These are phyloP conservation scores for Poa annua DNA, from an alignment of 176 grass and related monocot species.

Conservation along the genomic window DNA sequence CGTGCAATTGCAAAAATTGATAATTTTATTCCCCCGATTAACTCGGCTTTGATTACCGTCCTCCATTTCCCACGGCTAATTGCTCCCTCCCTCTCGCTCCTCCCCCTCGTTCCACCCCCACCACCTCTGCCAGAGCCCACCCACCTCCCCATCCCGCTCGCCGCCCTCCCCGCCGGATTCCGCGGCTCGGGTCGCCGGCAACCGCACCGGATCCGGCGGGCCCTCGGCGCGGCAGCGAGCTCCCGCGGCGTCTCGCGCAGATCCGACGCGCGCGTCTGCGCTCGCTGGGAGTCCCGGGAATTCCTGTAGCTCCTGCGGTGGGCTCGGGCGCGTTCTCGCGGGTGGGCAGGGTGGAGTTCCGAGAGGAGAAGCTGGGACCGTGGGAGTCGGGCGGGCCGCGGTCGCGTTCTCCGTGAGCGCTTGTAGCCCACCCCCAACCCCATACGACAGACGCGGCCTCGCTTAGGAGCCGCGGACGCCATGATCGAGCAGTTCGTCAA, in stretches of 20 bases:
- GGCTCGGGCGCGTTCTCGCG: not conserved
- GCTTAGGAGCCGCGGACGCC: conserved; percentile 29
- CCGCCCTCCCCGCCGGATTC: conserved; percentile 38
- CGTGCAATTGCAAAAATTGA: not conserved
- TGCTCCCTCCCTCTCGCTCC: conserved; percentile 22
- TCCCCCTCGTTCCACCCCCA: conserved; percentile 31
- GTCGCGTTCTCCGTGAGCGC: conserved; percentile 24
- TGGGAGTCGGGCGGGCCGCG: conserved; percentile 20
- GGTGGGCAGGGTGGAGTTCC: conserved; percentile 22
- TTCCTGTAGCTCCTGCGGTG: not conserved
- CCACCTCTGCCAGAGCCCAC: conserved; percentile 19
- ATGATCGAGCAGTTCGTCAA: conserved; percentile 99
- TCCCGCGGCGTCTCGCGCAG: conserved; percentile 10
- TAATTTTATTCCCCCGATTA: conserved; percentile 19
- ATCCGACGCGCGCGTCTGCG: conserved; percentile 32
- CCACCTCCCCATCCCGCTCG: not conserved
- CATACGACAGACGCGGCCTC: not conserved
- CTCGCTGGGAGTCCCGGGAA: conserved; percentile 13
- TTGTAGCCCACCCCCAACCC: conserved; percentile 1
- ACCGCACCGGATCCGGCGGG: conserved; percentile 40
- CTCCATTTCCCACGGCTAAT: conserved; percentile 48
- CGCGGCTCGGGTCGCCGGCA: conserved; percentile 33
- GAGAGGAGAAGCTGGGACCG: conserved; percentile 14
- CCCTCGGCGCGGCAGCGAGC: conserved; percentile 20
- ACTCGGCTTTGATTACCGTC: conserved; percentile 43